Percentiles rank a stretch among this genome's conserved stretches.
phyloP scores from a whole-genome alignment of 257 asterid genomes.

The Solanum acaule region DNA sequence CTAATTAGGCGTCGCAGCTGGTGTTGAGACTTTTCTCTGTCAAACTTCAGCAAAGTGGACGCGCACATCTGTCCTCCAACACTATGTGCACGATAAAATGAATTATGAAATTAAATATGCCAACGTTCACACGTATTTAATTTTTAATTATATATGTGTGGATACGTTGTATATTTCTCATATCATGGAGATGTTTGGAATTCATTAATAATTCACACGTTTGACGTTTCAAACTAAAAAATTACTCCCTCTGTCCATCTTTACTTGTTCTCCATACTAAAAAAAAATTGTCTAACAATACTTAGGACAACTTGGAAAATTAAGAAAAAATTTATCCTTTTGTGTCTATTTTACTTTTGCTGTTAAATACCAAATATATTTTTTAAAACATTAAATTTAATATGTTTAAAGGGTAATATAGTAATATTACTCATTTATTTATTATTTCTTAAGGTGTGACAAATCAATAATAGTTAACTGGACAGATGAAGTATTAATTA shows the following conservation, averaged over 20 bases:
- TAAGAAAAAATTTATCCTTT: no score
- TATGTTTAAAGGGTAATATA: neutral
- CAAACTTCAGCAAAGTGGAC: neutral
- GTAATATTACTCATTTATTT: no score
- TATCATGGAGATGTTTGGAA: neutral
- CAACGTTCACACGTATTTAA: neutral
- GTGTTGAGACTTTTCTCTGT: neutral
- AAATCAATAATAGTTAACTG: no score
- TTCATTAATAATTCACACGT: neutral
- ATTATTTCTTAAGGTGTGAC: no score
- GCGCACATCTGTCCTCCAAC: neutral
- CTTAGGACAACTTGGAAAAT: no score
- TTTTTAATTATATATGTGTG: neutral
- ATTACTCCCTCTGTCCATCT: rapidly evolving
- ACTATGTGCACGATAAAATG: neutral
- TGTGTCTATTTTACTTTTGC: neutral
- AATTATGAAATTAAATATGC: neutral
- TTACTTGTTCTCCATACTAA: neutral
- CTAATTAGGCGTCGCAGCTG: neutral
- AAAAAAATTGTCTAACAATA: no score
- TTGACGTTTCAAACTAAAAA: no score
- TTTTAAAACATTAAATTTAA: no score
- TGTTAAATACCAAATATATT: no score
- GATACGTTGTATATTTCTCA: neutral
- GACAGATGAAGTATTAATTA: no score